Conservation (phyloP, 306 rosid species). For the apple (Malus domestica) region DNA sequence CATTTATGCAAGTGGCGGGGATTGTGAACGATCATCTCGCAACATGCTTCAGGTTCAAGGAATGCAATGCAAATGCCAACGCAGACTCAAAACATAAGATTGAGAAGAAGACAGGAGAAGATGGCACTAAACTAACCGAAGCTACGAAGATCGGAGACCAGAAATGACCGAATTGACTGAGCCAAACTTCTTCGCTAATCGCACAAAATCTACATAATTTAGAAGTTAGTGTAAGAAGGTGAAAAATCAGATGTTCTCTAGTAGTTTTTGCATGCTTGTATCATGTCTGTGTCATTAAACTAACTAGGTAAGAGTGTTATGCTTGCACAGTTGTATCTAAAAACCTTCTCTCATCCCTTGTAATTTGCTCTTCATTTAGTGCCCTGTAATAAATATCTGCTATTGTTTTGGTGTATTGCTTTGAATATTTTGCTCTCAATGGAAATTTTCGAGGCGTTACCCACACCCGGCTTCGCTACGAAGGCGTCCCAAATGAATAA, state of each 20-base stretch:
- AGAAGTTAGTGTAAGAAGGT: slow-evolving; percentile 1
- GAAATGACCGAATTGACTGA: slow-evolving; percentile 6
- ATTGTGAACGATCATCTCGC: slow-evolving; percentile 75
- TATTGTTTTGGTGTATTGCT: too few relatives aligned
- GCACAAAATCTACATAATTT: slow-evolving; percentile 8
- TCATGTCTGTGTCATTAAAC: slow-evolving; percentile 7
- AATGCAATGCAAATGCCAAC: slow-evolving; percentile 30
- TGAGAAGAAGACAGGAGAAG: slow-evolving; percentile 24
- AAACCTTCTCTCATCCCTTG: too few relatives aligned
- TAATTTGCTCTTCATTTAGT: too few relatives aligned
- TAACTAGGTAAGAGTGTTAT: not conserved
- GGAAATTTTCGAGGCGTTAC: not conserved
- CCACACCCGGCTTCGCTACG: not conserved
- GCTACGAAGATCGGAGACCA: slow-evolving; percentile 28
- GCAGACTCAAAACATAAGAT: slow-evolving; percentile 28
- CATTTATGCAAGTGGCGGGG: slow-evolving; percentile 87
- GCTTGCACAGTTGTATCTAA: too few relatives aligned
- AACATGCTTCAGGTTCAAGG: slow-evolving; percentile 57
- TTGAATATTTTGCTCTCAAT: too few relatives aligned
- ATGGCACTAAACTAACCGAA: slow-evolving; percentile 5
- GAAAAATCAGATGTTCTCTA: not conserved
- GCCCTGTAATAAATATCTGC: too few relatives aligned
- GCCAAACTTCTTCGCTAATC: slow-evolving; percentile 10
- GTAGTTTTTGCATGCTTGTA: slow-evolving; percentile 15
- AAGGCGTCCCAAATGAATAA: not conserved